Percentiles rank a stretch among this genome's conserved stretches.
Evolutionary conservation across 805 yeast genomes (phyloP).

Genomic region (Barnettozyma populi): DNA sequence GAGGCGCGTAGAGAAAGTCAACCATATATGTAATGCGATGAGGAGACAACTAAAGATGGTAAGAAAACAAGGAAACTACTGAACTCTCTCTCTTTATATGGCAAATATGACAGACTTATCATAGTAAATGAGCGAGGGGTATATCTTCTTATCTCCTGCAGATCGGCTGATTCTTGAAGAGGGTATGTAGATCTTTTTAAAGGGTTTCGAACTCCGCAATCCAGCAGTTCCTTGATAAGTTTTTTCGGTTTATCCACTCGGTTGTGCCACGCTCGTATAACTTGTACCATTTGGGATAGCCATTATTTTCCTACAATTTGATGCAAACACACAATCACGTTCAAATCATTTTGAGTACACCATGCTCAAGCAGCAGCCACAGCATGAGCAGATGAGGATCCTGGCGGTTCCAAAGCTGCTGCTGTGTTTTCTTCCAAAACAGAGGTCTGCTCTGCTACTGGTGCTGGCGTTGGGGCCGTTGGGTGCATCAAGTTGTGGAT

Average conservation of each 20-base stretch:
- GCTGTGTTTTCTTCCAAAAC: not conserved
- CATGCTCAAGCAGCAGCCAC: constrained; percentile 2
- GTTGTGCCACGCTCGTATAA: not conserved
- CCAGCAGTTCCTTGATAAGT: not conserved
- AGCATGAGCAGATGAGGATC: constrained; percentile 3
- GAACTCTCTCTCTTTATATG: not conserved
- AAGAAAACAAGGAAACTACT: not conserved
- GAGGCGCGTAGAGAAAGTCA: constrained; percentile 6
- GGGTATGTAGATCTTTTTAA: not conserved
- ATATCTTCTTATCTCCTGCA: not conserved
- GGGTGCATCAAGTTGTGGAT: constrained; percentile 6
- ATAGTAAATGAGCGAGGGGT: not conserved
- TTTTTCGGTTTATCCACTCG: not conserved
- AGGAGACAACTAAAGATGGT: not conserved
- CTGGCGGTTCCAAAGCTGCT: not conserved
- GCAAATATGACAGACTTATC: not conserved
- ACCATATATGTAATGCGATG: constrained; percentile 4
- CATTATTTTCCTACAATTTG: not conserved
- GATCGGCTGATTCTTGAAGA: not conserved
- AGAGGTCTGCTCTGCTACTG: not conserved
- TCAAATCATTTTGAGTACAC: not conserved
- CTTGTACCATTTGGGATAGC: not conserved
- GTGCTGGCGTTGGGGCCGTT: not conserved
- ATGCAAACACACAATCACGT: too few species aligned
- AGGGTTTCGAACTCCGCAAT: not conserved